These are phyloP conservation scores for Paracamarosporium sp. DNA, from an alignment of 2,329 filamentous ascomycete species.

Conservation along the genomic window DNA sequence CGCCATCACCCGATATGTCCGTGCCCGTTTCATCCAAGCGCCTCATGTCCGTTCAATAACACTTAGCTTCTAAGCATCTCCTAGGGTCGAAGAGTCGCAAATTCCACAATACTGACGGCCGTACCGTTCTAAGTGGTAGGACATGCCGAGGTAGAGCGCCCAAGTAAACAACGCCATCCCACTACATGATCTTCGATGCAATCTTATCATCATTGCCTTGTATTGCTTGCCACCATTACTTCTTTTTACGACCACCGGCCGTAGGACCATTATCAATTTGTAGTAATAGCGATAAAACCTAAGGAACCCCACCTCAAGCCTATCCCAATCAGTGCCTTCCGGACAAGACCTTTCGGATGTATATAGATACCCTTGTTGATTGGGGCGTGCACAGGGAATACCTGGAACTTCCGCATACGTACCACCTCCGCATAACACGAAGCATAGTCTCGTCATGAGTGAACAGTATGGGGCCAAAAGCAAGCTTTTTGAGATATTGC, in stretches of 20 bases:
- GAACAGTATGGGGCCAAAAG: neutral
- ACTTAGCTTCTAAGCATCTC: no score
- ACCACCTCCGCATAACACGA: neutral
- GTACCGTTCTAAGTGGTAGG: no score
- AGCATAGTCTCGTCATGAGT: neutral
- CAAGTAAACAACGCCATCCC: no score
- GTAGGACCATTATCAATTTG: neutral
- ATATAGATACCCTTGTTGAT: neutral
- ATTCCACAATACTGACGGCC: no score
- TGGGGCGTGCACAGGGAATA: neutral
- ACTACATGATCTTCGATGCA: no score
- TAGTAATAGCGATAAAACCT: neutral
- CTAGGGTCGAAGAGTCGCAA: no score
- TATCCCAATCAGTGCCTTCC: neutral
- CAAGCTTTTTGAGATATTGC: neutral
- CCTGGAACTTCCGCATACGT: slow-evolving; percentile 3
- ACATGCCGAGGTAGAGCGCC: no score
- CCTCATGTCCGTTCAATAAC: no score
- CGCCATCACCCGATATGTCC: neutral
- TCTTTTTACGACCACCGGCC: neutral
- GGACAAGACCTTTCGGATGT: neutral
- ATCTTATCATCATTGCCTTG: no score
- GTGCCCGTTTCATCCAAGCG: no score
- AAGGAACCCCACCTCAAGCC: neutral
- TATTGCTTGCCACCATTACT: no score